Base-by-base conservation (phyloP, 2,329 filamentous ascomycete species). In the Neonectria magnoliae region DNA sequence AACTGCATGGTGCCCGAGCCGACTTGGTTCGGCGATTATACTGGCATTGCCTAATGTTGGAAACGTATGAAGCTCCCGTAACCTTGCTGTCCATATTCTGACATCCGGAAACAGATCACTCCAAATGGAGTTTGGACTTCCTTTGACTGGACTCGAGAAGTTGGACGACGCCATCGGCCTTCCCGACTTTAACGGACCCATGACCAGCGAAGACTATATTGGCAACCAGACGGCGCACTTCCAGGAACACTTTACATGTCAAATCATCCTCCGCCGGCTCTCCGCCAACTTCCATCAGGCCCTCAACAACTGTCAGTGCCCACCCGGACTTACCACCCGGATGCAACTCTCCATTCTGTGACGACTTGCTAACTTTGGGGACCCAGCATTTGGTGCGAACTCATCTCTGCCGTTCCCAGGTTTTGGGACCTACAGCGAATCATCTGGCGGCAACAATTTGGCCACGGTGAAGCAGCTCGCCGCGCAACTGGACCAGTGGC, bases 241-340 rank as follows among this genome's bases (percentile, higher is more conserved):
- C 61, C 83, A 87, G 65, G 84, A 87, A 63, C 83, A 90, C 68
- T 89, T 88, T 72, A 82, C 85, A 2, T 88, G 87, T 0, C 87
- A 89, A 70, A 85, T 90, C 50, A 84, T 86, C 11, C 79, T 90
- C 18, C 80, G 85, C 20, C 80, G 84, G 25, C 76, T 90, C 3
- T 84, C 85, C 41, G 80, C 82, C 1, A 81, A 84, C 22, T 84
- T 88, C 18, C 84, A 90, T 71, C 78, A 78, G 47, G 79, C 80
- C 3, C 80, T 90, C 29, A 83, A 80, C 62, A 82, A 84, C 66
- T 80, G 87, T 88, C 76, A 77, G 84, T 78, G 41, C 25, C 22
- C 38, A 20, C 57, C n/a, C 57, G 47, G 41, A 38, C 36, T 38
- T 22, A 59, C 29, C 27, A 53, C 36, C 20, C 45, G 22, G 45